Evolutionary conservation across 805 yeast genomes (phyloP).

Genomic region (Candida chilensis): DNA sequence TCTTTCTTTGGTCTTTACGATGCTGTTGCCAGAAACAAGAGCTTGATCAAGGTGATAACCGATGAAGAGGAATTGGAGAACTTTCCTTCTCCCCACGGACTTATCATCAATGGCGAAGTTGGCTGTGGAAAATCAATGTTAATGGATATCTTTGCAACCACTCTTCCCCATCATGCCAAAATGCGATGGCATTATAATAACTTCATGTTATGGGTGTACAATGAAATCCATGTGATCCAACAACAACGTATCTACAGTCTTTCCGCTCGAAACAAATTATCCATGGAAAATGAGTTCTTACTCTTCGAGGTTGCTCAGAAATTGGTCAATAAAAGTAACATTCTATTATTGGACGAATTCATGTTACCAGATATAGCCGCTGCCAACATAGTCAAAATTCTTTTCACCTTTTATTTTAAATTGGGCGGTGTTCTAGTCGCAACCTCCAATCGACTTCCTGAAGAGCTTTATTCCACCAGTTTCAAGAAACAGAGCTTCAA

Average conservation of each 20-base stretch:
- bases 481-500: conserved; percentile 51
- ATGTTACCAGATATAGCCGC: conserved; percentile 72
- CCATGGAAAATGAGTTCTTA: conserved; percentile 53
- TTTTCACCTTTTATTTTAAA: conserved; percentile 62
- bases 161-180: conserved; percentile 55
- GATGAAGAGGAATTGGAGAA: conserved; percentile 53
- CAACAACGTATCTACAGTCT: too few relatives aligned
- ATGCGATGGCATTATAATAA: conserved; percentile 66
- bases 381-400: conserved; percentile 56
- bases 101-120: conserved; percentile 55
- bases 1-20: too few relatives aligned
- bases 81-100: conserved; percentile 55
- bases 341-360: conserved; percentile 63
- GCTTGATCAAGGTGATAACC: conserved; percentile 38
- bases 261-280: conserved; percentile 19
- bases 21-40: conserved; percentile 8
- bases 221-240: conserved; percentile 49
- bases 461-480: conserved; percentile 58
- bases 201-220: conserved; percentile 60
- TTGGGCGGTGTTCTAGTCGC: conserved; percentile 71
- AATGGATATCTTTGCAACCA: conserved; percentile 61
- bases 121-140: conserved; percentile 73
- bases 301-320: conserved; percentile 60
- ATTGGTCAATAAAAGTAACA: conserved; percentile 47
- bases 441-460: conserved; percentile 65